Conservation (phyloP, 768 basidiomycete genomes). For the Pisolithus marmoratus region DNA sequence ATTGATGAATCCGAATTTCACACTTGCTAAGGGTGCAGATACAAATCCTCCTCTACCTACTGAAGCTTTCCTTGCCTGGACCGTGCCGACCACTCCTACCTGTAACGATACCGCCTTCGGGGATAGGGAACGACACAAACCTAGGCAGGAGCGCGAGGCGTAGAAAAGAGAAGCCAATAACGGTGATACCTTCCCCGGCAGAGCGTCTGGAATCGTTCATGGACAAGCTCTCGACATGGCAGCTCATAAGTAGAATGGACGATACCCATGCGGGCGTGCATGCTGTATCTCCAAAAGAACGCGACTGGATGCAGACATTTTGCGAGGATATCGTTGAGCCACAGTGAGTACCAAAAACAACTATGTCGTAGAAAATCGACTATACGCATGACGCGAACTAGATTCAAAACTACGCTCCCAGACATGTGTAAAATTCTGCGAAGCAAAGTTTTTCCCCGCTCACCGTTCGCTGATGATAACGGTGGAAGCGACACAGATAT, state of each 20-base stretch:
- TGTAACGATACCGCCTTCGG: slow-evolving; percentile 18
- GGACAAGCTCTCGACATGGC: slow-evolving; percentile 79
- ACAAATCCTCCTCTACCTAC: slow-evolving; percentile 66
- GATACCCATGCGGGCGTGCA: slow-evolving; percentile 22
- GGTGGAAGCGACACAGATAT: slow-evolving; percentile 15
- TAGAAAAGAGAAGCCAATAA: slow-evolving; percentile 15
- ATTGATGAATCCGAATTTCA: not conserved
- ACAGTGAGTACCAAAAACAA: slow-evolving; percentile 38
- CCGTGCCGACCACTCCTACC: slow-evolving; percentile 27
- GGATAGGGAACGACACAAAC: slow-evolving; percentile 18
- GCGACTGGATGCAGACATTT: slow-evolving; percentile 75
- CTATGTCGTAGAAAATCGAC: not conserved
- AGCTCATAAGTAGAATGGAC: slow-evolving; percentile 44
- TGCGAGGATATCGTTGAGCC: slow-evolving; percentile 62
- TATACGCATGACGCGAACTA: slow-evolving; percentile 18
- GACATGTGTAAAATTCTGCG: slow-evolving; percentile 53
- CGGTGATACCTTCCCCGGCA: slow-evolving; percentile 26
- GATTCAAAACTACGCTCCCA: slow-evolving; percentile 52
- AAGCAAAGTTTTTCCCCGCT: slow-evolving; percentile 59
- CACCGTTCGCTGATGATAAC: slow-evolving; percentile 57
- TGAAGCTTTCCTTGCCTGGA: slow-evolving; percentile 59
- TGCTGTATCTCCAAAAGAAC: slow-evolving; percentile 23
- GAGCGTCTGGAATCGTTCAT: slow-evolving; percentile 67
- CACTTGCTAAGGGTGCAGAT: slow-evolving; percentile 53
- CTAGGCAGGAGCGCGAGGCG: slow-evolving; percentile 28